A percentile compares a stretch with the other conserved stretches of the same genome.
These are phyloP conservation scores for Arthrobotrys megalospora DNA, from an alignment of 2,329 filamentous ascomycete species.

Conservation along the genomic window DNA sequence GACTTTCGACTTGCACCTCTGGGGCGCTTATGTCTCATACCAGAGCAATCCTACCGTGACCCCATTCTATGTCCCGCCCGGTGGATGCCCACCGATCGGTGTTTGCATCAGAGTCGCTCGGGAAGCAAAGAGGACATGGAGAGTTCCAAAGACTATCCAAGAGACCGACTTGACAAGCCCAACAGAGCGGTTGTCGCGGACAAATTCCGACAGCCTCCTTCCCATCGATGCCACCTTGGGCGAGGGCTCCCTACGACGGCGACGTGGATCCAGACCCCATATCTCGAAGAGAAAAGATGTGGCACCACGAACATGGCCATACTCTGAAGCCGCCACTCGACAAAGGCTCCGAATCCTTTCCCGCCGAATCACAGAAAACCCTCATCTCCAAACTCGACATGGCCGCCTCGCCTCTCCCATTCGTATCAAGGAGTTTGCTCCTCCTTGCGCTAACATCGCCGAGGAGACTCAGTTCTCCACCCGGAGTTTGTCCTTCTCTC, in stretches of 20 bases:
- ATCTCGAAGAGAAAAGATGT: slow-evolving; percentile 60
- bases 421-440: slow-evolving; percentile 67
- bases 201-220: slow-evolving; percentile 53
- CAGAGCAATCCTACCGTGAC: slow-evolving; percentile 78
- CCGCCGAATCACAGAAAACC: slow-evolving; percentile 69
- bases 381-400: slow-evolving; percentile 65
- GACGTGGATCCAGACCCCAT: slow-evolving; percentile 67
- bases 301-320: slow-evolving; percentile 71
- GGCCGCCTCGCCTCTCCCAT: slow-evolving; percentile 60
- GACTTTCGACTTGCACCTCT: slow-evolving; percentile 77
- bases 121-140: slow-evolving; percentile 78
- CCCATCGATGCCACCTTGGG: slow-evolving; percentile 56
- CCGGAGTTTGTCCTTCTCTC: slow-evolving; percentile 76
- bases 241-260: slow-evolving; percentile 62
- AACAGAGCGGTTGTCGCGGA: slow-evolving; percentile 63
- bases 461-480: slow-evolving; percentile 67
- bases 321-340: slow-evolving; percentile 76
- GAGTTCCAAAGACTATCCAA: slow-evolving; percentile 71
- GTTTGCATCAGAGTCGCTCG: slow-evolving; percentile 77
- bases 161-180: slow-evolving; percentile 62
- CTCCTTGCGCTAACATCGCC: slow-evolving; percentile 50
- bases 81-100: slow-evolving; percentile 76
- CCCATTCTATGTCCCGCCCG: slow-evolving; percentile 76
- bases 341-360: slow-evolving; percentile 76
- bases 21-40: slow-evolving; percentile 77